A percentile compares a stretch with the other conserved stretches of the same genome.
phyloP scores from a whole-genome alignment of 2,329 filamentous ascomycete genomes.

The Penicillium sp. region DNA sequence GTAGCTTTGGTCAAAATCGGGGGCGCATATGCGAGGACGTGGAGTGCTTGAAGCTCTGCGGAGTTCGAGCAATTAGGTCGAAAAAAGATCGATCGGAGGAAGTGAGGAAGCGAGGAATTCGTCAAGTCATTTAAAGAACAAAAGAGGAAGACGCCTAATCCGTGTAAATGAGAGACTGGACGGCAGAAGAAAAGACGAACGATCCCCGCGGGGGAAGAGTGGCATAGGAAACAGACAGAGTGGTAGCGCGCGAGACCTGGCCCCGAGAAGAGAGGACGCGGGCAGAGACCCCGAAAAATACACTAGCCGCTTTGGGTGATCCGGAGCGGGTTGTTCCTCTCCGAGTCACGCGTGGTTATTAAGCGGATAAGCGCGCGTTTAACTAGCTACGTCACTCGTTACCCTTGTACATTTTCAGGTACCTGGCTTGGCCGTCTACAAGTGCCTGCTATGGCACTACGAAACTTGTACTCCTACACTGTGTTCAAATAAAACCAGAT shows the following conservation, averaged over 20 bases:
- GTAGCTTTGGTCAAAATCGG: constrained; percentile 15
- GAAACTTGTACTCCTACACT: background rate
- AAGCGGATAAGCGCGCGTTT: constrained; percentile 8
- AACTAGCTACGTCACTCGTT: no score
- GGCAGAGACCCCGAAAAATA: constrained; percentile 39
- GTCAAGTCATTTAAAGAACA: constrained; percentile 31
- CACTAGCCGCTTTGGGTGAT: constrained; percentile 33
- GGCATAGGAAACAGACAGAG: constrained; percentile 15
- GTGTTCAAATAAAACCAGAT: constrained; percentile 19
- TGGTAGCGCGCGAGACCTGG: constrained; percentile 13
- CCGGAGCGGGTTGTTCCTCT: constrained; percentile 29
- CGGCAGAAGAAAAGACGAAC: constrained; percentile 14
- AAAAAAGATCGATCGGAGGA: constrained; percentile 25
- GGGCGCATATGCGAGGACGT: constrained; percentile 30
- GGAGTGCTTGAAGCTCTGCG: constrained; percentile 21
- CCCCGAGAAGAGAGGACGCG: constrained; percentile 23
- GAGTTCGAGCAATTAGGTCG: constrained; percentile 22
- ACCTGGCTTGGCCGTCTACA: no score
- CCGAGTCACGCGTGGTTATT: constrained; percentile 18
- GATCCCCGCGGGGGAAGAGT: constrained; percentile 13
- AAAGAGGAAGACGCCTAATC: constrained; percentile 4
- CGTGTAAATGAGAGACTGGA: constrained; percentile 15
- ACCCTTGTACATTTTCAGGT: no score
- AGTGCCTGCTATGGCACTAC: background rate
- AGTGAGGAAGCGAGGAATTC: constrained; percentile 19